Percentiles rank a stretch among this genome's conserved stretches.
phyloP scores from a whole-genome alignment of 2,329 filamentous ascomycete species.

The Cytospora chrysosperma region DNA sequence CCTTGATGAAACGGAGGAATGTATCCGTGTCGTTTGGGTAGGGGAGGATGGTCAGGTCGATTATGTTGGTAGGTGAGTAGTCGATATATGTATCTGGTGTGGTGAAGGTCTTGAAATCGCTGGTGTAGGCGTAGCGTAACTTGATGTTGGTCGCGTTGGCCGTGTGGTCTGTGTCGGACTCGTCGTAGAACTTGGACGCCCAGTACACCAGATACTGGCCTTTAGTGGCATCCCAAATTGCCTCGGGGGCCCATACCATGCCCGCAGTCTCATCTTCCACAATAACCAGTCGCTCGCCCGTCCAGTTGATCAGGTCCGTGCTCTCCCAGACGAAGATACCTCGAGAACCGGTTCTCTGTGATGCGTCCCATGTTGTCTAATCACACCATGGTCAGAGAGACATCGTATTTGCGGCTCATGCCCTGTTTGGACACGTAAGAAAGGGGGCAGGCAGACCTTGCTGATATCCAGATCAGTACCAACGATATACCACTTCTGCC shows the following conservation, averaged over 20 bases:
- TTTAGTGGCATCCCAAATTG: slow-evolving; percentile 50
- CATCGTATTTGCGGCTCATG: neutral
- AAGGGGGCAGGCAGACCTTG: slow-evolving; percentile 32
- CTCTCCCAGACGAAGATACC: slow-evolving; percentile 57
- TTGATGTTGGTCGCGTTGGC: slow-evolving; percentile 44
- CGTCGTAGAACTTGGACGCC: slow-evolving; percentile 49
- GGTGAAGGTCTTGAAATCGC: slow-evolving; percentile 54
- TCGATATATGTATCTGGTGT: slow-evolving; percentile 51
- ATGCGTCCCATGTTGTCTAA: slow-evolving; percentile 52
- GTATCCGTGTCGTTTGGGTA: slow-evolving; percentile 37
- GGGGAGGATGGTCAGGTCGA: slow-evolving; percentile 57
- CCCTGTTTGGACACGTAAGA: neutral
- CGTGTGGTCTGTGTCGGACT: slow-evolving; percentile 48
- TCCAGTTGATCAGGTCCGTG: slow-evolving; percentile 51
- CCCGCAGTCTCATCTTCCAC: slow-evolving; percentile 54
- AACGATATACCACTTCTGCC: slow-evolving; percentile 55
- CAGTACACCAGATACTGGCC: slow-evolving; percentile 47
- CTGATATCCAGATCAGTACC: slow-evolving; percentile 54
- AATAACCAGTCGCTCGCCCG: slow-evolving; percentile 44
- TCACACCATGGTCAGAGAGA: slow-evolving; percentile 20
- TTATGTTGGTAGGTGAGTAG: slow-evolving; percentile 46
- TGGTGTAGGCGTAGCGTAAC: slow-evolving; percentile 56
- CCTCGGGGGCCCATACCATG: slow-evolving; percentile 59
- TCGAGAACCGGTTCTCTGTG: slow-evolving; percentile 50
- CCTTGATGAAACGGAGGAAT: slow-evolving; percentile 56